phyloP scores from a whole-genome alignment of 176 grass and related monocot species.

The Juncus inflexus region DNA sequence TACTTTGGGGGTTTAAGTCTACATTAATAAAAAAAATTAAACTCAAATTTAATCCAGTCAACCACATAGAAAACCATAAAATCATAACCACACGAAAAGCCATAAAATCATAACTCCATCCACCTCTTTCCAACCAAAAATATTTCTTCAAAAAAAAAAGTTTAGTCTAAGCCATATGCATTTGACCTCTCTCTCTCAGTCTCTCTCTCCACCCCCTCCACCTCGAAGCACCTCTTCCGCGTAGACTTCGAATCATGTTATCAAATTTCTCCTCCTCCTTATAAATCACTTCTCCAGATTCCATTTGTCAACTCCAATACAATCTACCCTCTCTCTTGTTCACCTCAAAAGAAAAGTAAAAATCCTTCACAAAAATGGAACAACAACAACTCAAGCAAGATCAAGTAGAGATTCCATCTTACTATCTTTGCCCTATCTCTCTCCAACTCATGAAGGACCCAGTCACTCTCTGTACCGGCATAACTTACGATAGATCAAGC shows the following conservation, averaged over 20 bases:
- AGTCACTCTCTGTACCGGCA: conserved; percentile 75
- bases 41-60: not conserved
- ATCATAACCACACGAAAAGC: conserved; percentile 4
- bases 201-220: not conserved
- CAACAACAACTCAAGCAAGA: conserved; percentile 17
- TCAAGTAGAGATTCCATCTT: conserved; percentile 58
- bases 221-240: conserved; percentile 5
- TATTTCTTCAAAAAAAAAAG: conserved; percentile 8
- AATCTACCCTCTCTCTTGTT: conserved; percentile 3
- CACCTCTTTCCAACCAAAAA: conserved; percentile 26
- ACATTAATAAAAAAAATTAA: too few species aligned
- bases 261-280: conserved; percentile 8
- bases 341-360: not conserved
- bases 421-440: conserved; percentile 95
- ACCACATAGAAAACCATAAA: conserved; percentile 20
- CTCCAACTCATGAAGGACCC: conserved; percentile 89
- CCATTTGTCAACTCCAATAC: conserved; percentile 26
- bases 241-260: conserved; percentile 16
- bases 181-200: conserved; percentile 19
- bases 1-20: too few species aligned
- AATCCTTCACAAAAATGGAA: conserved; percentile 18
- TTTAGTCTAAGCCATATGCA: not conserved
- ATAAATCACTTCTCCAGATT: conserved; percentile 2
- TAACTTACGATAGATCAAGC: conserved; percentile 72
- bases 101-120: not conserved